These are phyloP conservation scores for Pinus albicaulis DNA, from an alignment of 75 land plant genomes.

Conservation along the genomic window DNA sequence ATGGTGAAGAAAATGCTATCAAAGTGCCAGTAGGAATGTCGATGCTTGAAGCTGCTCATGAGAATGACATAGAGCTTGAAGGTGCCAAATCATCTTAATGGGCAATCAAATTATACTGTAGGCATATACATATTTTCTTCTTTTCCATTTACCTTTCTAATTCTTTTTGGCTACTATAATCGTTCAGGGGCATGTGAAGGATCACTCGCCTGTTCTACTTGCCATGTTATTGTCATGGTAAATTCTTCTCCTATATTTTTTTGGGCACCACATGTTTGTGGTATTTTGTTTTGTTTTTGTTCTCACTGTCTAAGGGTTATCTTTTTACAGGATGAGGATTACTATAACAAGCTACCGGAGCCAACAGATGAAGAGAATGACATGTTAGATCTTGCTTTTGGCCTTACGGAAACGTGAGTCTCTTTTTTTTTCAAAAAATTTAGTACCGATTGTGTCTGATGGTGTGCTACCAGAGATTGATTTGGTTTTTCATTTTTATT, in stretches of 20 bases:
- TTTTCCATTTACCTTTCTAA: no score
- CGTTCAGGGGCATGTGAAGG: conserved; percentile 96
- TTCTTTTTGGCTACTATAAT: conserved; percentile 50
- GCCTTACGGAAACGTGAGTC: conserved; percentile 83
- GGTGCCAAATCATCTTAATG: conserved; percentile 27
- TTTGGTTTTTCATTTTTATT: no score
- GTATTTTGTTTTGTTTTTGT: background rate
- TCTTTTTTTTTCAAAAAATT: no score
- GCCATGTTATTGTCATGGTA: conserved; percentile 96
- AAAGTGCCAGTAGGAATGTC: conserved; percentile 96
- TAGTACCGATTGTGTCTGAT: no score
- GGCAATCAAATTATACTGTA: no score
- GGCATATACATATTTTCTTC: no score
- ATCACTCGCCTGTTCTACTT: conserved; percentile 96
- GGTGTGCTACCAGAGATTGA: no score
- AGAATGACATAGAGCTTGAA: conserved; percentile 97
- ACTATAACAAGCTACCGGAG: conserved; percentile 81
- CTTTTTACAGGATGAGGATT: conserved; percentile 58
- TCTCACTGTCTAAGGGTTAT: background rate
- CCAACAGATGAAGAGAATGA: conserved; percentile 98
- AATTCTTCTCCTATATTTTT: background rate
- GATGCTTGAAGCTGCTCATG: conserved; percentile 96
- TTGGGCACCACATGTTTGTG: background rate
- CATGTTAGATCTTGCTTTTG: conserved; percentile 98
- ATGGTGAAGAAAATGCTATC: conserved; percentile 70